A percentile compares a stretch with the other conserved stretches of the same genome.
These are phyloP conservation scores for Zymoseptoria crescenta DNA, from an alignment of 2,329 filamentous ascomycete species.

Conservation along the genomic window DNA sequence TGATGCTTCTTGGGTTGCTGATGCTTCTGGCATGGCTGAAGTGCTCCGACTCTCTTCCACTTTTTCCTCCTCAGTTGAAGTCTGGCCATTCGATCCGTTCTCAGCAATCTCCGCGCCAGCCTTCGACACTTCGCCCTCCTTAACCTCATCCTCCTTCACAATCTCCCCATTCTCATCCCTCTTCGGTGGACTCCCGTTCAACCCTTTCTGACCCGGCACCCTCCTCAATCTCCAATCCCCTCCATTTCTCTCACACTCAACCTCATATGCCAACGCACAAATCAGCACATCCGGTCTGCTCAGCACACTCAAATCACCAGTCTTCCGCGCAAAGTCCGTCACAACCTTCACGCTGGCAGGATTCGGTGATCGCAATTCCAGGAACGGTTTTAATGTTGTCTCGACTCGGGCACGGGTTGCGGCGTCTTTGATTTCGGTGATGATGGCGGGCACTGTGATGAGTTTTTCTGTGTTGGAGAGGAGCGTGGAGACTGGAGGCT, in stretches of 20 bases:
- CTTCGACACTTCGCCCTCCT: neutral
- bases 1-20: neutral
- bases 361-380: conserved; percentile 66
- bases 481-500: conserved; percentile 75
- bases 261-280: conserved; percentile 81
- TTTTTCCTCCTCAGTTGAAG: neutral
- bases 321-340: conserved; percentile 76
- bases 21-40: too few species aligned
- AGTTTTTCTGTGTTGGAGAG: conserved; percentile 68
- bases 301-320: conserved; percentile 80
- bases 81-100: neutral
- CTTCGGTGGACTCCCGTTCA: conserved; percentile 61
- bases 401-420: conserved; percentile 74
- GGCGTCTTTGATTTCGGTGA: conserved; percentile 80
- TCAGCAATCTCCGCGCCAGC: neutral
- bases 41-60: neutral
- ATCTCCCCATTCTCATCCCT: conserved; percentile 26
- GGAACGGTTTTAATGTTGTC: conserved; percentile 75
- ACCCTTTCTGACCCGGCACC: conserved; percentile 66
- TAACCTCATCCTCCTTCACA: neutral
- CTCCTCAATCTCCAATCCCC: conserved; percentile 79
- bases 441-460: conserved; percentile 75
- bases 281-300: conserved; percentile 85
- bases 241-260: conserved; percentile 87
- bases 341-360: conserved; percentile 73